phyloP scores from a whole-genome alignment of 2,329 filamentous ascomycete species.

The Clarireedia homoeocarpa region DNA sequence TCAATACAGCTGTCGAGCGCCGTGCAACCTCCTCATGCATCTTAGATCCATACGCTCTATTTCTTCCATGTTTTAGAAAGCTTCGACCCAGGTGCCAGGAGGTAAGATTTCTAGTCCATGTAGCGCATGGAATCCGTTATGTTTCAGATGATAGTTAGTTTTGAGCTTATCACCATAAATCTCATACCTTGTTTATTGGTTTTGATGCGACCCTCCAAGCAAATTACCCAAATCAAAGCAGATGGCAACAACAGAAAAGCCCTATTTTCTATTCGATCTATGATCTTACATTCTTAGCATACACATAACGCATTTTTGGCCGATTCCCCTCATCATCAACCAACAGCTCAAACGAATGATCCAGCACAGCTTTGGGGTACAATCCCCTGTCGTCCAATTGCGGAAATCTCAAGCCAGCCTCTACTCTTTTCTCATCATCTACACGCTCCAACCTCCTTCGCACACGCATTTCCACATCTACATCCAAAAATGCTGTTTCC shows the following conservation, averaged over 20 bases:
- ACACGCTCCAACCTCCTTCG: background rate
- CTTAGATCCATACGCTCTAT: too few relatives aligned
- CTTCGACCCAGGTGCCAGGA: too few relatives aligned
- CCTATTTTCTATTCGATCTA: background rate
- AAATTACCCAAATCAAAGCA: too few relatives aligned
- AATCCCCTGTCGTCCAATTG: constrained; percentile 4
- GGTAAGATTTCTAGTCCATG: too few relatives aligned
- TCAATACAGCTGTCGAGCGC: too few relatives aligned
- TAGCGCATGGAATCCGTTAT: too few relatives aligned
- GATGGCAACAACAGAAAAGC: background rate
- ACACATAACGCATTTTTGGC: constrained; percentile 1
- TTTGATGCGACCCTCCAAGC: too few relatives aligned
- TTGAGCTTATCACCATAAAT: too few relatives aligned
- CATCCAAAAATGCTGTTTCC: background rate
- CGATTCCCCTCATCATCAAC: background rate
- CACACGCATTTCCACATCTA: background rate
- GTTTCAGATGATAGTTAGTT: too few relatives aligned
- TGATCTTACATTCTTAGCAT: background rate
- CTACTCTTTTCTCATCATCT: background rate
- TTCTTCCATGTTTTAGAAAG: too few relatives aligned
- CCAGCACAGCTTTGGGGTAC: background rate
- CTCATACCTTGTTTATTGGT: too few relatives aligned
- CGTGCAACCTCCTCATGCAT: too few relatives aligned
- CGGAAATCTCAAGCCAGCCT: background rate
- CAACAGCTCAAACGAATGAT: background rate